Base-by-base conservation (phyloP, 805 yeast species). In the Cyberlindnera xishuangbannaensis region DNA sequence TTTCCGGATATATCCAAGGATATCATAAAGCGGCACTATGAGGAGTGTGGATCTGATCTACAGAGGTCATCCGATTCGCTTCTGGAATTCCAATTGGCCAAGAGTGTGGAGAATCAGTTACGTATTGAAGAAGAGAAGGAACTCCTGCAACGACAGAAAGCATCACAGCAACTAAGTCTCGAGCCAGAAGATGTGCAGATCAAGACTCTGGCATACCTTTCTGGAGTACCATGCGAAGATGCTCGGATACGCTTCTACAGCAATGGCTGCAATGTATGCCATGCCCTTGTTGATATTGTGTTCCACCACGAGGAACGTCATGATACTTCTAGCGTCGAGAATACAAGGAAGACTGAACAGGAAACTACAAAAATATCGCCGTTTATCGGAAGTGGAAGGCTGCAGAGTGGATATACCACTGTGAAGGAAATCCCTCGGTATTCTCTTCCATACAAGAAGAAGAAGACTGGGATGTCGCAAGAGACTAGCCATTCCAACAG, bases 221-320 rank as follows among this genome's bases (percentile, higher is more conserved):
- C 47, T 9, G 53, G 34, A 6, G 51, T 44, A 6, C 31, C 37
- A 17, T 38, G 18, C 31, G 34, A 29, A 2, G 27, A 33, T 3
- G n/a, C n/a, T n/a, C n/a, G n/a, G n/a, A n/a, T n/a, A n/a, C n/a
- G n/a, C n/a, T n/a, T n/a, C n/a, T n/a, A n/a, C n/a, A n/a, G n/a
- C n/a, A n/a, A n/a, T n/a, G n/a, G n/a, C n/a, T 50, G 56, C 17
- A 51, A 58, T 30, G 34, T 53, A 3, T 37, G 49, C 3, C 44
- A 50, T n/a, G 57, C 72, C 4, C 45, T 69, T 6, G 51, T 67
- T 7, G 62, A 61, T 31, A 48, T 69, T 1, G 51, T 69, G 3
- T 35, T 32, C 24, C 41, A 43, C 15, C 34, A 42, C 21, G 36
- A 28, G n/a, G 29, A 34, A 12, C 9, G 12, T 12, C 23, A 20